Evolutionary conservation across 768 basidiomycete species (phyloP).

Genomic region (Suillus placidus): DNA sequence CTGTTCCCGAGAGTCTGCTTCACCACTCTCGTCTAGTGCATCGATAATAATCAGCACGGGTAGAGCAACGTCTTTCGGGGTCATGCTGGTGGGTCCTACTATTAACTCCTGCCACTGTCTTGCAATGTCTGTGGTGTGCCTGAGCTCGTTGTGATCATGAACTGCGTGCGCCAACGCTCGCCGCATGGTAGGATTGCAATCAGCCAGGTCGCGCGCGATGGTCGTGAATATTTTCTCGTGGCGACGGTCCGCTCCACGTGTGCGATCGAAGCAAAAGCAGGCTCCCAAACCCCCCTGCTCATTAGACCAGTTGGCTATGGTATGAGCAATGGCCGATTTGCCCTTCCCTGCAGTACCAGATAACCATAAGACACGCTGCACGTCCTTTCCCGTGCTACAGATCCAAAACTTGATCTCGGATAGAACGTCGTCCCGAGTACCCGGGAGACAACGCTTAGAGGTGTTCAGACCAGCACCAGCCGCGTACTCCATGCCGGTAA

Average conservation of each 20-base stretch:
- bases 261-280: conserved; percentile 11
- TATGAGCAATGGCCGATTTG: conserved; percentile 24
- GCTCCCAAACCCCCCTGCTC: conserved; percentile 10
- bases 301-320: conserved; percentile 15
- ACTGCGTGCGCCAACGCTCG: background rate
- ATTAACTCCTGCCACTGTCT: background rate
- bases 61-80: background rate
- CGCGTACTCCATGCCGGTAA: background rate
- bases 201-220: background rate
- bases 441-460: background rate
- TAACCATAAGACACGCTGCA: conserved; percentile 15
- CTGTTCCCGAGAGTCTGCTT: background rate
- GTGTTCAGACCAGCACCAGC: background rate
- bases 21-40: background rate
- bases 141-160: background rate
- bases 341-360: conserved; percentile 18
- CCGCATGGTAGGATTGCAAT: background rate
- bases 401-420: conserved; percentile 21
- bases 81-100: background rate
- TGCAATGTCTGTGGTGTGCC: background rate
- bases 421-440: conserved; percentile 9
- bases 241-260: conserved; percentile 7
- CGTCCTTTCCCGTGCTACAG: background rate
- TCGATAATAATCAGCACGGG: background rate
- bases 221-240: background rate